Evolutionary conservation across 805 yeast species (phyloP), one percentile per base, ranked within the genome.

Genomic region (Yamadazyma ubonensis): DNA sequence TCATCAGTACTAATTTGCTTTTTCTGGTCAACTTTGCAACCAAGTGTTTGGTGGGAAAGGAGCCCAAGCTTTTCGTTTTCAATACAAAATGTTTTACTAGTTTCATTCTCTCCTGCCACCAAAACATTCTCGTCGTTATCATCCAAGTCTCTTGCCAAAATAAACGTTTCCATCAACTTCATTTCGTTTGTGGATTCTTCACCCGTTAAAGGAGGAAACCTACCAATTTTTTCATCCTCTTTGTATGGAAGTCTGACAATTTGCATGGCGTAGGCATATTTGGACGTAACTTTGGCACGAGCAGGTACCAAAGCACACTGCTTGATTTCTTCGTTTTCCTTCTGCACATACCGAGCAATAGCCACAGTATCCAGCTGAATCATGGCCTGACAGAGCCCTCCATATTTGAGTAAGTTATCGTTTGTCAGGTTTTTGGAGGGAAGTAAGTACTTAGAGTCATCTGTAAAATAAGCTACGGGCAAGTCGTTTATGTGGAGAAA

Each of bases 211-310:
- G 14, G 17, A 67, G 70, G 67, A 49, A 83, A 76, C 17, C 67
- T 69, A 2, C 89, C 78, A 11, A 79, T 66, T 48, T 77, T 76
- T 46, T 79, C 83, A 56, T 89, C 96, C 47, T 86, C 95, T 30
- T 75, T 73, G 57, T 76, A 86, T 1, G 96, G 93, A 9, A 88
- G 54, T 33, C 81, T 64, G 9, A 71, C 70, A 46, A 81, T 54
- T 1, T 74, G 60, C 39, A 86, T 69, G 0, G 72, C 70, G 43
- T 74, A 65, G 14, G 55, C 44, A 41, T 33, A 45, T 29, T 37
- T 34, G 3, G 22, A 5, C 6, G 34, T 41, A 3, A 39, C 26
- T 15, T 31, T 36, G 7, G 48, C 18, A 29, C 38, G 41, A 2
- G 39, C 21, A 12, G 93, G 95, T 10, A 70, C 60, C 46, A 83